Base-by-base conservation (phyloP, 1,139 yeast species). In the Yamadazyma friedrichii region DNA sequence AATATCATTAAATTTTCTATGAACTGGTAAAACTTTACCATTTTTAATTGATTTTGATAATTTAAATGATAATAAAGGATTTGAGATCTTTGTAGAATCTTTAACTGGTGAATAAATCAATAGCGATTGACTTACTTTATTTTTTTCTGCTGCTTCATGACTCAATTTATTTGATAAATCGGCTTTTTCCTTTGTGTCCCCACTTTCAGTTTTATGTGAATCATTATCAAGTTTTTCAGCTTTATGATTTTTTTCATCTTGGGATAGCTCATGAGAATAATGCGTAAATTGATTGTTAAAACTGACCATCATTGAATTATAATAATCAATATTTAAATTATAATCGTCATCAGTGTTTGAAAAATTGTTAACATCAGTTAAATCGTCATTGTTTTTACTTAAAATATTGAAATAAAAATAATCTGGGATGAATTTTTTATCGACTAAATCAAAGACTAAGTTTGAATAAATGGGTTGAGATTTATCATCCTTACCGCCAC, bases 401-500 rank as follows among this genome's bases (percentile, higher is more conserved):
- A 31, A 24, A 16, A 33, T 17, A 27, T 44, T 42, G 11, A 43
- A 33, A n/a, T 20, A 32, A 13, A 30, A 36, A 30, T 30, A 2
- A 2, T 41, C 38, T 9, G 27, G 36, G 36, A 77, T 71, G 63
- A 78, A 80, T 41, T 57, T 53, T 27, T 59, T 64, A 15, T 71
- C 74, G 2, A 72, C 73, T 39, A 82, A 51, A 52, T 84, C 88
- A 52, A 65, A 83, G 2, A 80, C 61, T 27, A 72, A 74, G 33
- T 81, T 67, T 35, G 67, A 69, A 44, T 64, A 59, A 15, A 76
- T 52, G 2, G 65, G 62, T 6, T 62, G 56, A 33, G 79, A 75
- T 38, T 67, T 46, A 12, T 52, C 59, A 49, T 76, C 76, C 46
- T 70, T 59, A 2, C 93, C 93, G 12, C 91, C 93, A 1, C 78